Base-by-base conservation (phyloP, 2,329 filamentous ascomycete species). In the Emmonsia crescens region DNA sequence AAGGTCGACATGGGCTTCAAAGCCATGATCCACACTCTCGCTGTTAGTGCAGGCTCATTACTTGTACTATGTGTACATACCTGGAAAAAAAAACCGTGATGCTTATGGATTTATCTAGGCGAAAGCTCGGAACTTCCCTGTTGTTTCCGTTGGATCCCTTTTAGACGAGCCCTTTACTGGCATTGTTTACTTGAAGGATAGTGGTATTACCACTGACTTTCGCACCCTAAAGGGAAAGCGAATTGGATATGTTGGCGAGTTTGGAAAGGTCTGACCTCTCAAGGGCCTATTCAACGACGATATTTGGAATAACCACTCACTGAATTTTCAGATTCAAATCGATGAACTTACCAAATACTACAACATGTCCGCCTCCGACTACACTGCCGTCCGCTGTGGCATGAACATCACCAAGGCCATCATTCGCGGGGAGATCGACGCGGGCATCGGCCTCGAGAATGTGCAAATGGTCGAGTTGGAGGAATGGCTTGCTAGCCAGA, bases 381-480 rank as follows among this genome's bases (percentile, higher is more conserved):
- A 91, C 79, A 89, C 85, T 0, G 87, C 88, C 42, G 81, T 91
- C 8, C 86, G 88, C 62, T 91, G 88, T 71, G 89, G 88, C 65
- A 91, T 91, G 88, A 90, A 91, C 73, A 86, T 91, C 57, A 85
- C 85, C 73, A 87, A 87, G 72, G 87, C 87, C 68, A 89, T 91
- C 74, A 89, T 88, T 73, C 79, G 82, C 62, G 87, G 87, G 66
- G 80, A 81, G 46, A 89, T 91, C 66, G 86, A 91, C 70, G 88
- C 88, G 21, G 88, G 88, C 42, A 85, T 89, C 69, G 88, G 88
- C 21, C 83, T 91, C 5, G 88, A 91, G 74, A 91, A 91, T 70
- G 88, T 91, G 6, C 88, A 91, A 74, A 90, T 90, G 88, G 88
- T 91, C 51, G 88, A 91, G 75, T 80, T 91, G 1, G 87, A 88